Percentiles rank a stretch among this genome's conserved stretches.
phyloP scores from a whole-genome alignment of 768 basidiomycete genomes.

The Mycena kentingensis region DNA sequence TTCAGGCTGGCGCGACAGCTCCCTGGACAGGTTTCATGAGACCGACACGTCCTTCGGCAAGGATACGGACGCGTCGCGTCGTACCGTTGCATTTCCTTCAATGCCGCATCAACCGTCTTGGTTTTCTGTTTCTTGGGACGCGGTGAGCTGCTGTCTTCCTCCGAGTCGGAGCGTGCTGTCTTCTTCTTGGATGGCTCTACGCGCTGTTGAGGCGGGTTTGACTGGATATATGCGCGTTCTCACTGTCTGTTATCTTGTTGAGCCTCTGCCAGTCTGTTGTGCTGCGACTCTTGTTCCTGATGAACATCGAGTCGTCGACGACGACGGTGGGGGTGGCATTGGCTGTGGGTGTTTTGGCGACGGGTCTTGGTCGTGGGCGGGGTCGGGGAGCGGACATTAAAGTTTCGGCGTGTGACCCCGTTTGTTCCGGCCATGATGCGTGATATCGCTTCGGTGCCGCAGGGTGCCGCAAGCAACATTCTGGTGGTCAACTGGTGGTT shows the following conservation, averaged over 20 bases:
- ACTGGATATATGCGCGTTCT: constrained; percentile 13
- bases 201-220: background rate
- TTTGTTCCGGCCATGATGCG: too few species aligned
- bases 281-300: constrained; percentile 63
- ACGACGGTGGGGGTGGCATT: constrained; percentile 34
- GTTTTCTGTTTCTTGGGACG: constrained; percentile 41
- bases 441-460: too few species aligned
- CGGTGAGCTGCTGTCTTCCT: constrained; percentile 35
- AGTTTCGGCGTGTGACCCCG: too few species aligned
- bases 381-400: too few species aligned
- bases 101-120: constrained; percentile 34
- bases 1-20: constrained; percentile 41
- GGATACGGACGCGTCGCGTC: constrained; percentile 38
- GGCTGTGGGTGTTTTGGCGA: constrained; percentile 22
- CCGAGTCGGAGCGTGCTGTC: constrained; percentile 24
- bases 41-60: constrained; percentile 2
- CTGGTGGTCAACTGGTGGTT: too few species aligned
- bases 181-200: constrained; percentile 13
- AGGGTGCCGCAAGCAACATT: too few species aligned
- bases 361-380: constrained; percentile 50
- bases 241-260: constrained; percentile 59
- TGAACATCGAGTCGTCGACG: constrained; percentile 71
- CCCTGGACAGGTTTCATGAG: constrained; percentile 27
- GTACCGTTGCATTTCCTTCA: constrained; percentile 47
- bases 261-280: constrained; percentile 60